Evolutionary conservation across 2,329 filamentous ascomycete genomes (phyloP).

Genomic region (Coniochaeta ligniaria): DNA sequence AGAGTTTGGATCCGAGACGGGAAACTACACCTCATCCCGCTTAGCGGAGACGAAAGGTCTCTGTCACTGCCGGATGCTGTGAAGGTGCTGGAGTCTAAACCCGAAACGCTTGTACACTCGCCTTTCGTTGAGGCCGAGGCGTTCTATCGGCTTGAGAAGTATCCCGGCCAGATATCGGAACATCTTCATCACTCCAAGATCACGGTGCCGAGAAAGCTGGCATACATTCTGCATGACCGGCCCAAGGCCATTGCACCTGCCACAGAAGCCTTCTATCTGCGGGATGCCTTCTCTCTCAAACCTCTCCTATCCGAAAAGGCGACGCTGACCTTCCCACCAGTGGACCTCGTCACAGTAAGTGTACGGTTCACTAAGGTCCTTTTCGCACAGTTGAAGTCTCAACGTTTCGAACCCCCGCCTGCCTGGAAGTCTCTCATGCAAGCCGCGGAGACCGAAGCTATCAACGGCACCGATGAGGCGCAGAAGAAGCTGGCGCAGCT

Average conservation of each 20-base stretch:
- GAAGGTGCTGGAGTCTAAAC: conserved; percentile 46
- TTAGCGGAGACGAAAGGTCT: conserved; percentile 31
- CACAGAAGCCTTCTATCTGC: conserved; percentile 85
- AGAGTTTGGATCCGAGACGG: conserved; percentile 84
- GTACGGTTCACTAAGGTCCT: conserved; percentile 81
- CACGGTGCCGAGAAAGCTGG: conserved; percentile 73
- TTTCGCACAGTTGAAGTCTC: conserved; percentile 84
- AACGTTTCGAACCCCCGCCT: conserved; percentile 65
- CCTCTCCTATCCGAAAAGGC: conserved; percentile 51
- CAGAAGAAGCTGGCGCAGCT: conserved; percentile 29
- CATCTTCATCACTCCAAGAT: conserved; percentile 71
- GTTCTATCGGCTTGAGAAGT: conserved; percentile 80
- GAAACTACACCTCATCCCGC: conserved; percentile 66
- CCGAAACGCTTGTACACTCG: conserved; percentile 60
- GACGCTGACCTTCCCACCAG: conserved; percentile 60
- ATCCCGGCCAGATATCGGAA: conserved; percentile 66
- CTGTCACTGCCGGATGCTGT: conserved; percentile 61
- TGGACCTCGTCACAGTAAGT: conserved; percentile 73
- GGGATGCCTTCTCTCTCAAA: conserved; percentile 71
- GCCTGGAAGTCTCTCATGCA: conserved; percentile 36
- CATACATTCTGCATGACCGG: conserved; percentile 67
- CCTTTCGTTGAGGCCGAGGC: conserved; percentile 76
- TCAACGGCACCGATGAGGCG: conserved; percentile 9
- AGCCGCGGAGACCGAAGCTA: conserved; percentile 14
- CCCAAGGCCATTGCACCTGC: conserved; percentile 75